Conservation (phyloP, 306 rosid genomes). For the Carpinus fangiana region DNA sequence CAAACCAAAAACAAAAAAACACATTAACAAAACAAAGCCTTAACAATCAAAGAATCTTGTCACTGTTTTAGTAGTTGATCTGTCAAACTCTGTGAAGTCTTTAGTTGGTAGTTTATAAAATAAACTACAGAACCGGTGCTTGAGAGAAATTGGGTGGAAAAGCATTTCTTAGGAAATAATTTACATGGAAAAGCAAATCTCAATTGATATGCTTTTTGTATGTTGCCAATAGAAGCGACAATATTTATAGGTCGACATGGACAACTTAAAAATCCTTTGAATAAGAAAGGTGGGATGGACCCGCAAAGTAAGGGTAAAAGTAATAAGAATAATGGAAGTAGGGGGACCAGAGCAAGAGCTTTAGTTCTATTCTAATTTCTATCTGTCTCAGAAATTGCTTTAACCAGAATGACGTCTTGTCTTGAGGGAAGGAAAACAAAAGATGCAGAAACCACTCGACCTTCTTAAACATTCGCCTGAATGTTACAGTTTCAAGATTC, state of each 20-base stretch:
- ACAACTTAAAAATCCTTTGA: background rate
- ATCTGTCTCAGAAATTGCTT: background rate
- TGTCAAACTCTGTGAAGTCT: background rate
- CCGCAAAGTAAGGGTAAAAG: background rate
- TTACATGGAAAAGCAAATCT: background rate
- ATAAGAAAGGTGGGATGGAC: background rate
- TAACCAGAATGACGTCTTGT: background rate
- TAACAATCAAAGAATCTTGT: background rate
- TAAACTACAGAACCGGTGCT: too few species aligned
- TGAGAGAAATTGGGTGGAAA: background rate
- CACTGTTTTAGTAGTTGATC: background rate
- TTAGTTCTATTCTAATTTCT: too few species aligned
- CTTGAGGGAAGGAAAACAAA: background rate
- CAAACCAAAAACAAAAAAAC: too few species aligned
- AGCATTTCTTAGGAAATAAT: background rate
- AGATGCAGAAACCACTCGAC: background rate
- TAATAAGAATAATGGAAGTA: too few species aligned
- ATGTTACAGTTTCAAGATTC: background rate
- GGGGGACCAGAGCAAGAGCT: too few species aligned
- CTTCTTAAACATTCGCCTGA: too few species aligned
- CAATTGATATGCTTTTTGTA: background rate
- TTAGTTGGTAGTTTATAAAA: background rate
- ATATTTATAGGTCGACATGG: background rate
- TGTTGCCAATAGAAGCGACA: background rate
- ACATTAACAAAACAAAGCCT: too few species aligned